These are phyloP conservation scores for Rhodotorula glutinis DNA, from an alignment of 1,284 basidiomycete species.

Conservation along the genomic window DNA sequence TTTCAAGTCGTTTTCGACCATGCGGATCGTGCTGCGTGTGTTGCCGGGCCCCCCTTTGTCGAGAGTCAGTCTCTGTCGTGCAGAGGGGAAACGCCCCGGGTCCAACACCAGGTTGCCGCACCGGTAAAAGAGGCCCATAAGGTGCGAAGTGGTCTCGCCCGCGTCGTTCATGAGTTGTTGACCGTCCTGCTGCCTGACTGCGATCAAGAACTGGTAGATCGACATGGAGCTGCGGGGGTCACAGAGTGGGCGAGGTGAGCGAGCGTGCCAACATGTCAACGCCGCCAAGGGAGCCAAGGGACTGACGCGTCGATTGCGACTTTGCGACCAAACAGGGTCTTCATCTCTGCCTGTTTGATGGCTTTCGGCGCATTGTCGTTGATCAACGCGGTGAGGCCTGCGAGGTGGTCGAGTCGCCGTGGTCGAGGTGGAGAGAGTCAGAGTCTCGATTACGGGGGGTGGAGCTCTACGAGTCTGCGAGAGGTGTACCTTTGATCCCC, in stretches of 20 bases:
- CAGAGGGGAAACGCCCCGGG: too few species aligned
- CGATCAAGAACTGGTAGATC: conserved; percentile 86
- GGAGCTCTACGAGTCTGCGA: too few species aligned
- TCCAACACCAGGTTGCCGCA: too few species aligned
- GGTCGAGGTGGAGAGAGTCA: too few species aligned
- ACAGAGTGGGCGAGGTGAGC: too few species aligned
- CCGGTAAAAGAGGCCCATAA: conserved; percentile 98
- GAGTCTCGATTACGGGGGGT: too few species aligned
- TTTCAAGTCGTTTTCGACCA: conserved; percentile 99
- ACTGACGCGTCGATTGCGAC: conserved; percentile 91
- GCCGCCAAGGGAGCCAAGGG: too few species aligned
- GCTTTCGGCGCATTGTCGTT: conserved; percentile 78
- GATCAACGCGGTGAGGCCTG: conserved; percentile 81
- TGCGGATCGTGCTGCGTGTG: conserved; percentile 75
- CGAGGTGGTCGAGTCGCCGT: not conserved
- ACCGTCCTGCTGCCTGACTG: conserved; percentile 89
- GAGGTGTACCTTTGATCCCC: too few species aligned
- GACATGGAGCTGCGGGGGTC: conserved; percentile 45
- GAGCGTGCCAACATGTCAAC: too few species aligned
- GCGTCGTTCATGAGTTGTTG: conserved; percentile 94
- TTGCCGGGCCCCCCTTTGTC: too few species aligned
- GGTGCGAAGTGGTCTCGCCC: conserved; percentile 74
- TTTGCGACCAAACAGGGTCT: conserved; percentile 87
- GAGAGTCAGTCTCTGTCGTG: too few species aligned
- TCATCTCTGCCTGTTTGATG: conserved; percentile 90